Evolutionary conservation across 2,329 filamentous ascomycete genomes (phyloP).

Genomic region (Fusarium nygamai): DNA sequence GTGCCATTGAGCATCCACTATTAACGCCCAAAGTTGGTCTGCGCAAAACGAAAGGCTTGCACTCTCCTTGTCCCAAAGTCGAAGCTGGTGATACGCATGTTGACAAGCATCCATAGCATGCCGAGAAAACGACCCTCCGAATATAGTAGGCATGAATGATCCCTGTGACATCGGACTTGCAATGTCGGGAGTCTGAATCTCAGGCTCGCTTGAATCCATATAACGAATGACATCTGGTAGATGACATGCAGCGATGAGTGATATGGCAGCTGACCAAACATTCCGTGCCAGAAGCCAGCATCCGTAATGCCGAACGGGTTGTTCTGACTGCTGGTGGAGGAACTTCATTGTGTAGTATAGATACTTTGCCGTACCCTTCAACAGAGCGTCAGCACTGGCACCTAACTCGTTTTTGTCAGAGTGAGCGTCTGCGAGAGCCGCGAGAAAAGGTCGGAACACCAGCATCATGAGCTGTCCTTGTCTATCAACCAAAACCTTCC

Average conservation of each 20-base stretch:
- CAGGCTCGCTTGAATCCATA: background rate
- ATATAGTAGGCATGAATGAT: background rate
- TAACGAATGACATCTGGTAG: background rate
- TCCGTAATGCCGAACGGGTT: background rate
- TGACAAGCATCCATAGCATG: background rate
- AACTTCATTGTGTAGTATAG: background rate
- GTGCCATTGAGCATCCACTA: no score
- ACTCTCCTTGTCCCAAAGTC: no score
- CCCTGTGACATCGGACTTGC: background rate
- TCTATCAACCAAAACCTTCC: background rate
- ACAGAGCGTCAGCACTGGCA: background rate
- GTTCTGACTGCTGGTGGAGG: background rate
- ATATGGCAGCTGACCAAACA: background rate
- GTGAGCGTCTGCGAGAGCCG: background rate
- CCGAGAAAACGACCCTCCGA: no score
- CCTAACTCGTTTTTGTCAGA: background rate
- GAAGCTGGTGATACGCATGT: no score
- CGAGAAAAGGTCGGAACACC: background rate
- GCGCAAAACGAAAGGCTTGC: no score
- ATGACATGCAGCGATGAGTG: background rate
- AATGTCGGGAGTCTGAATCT: background rate
- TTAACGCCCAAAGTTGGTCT: no score
- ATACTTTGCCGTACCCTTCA: background rate
- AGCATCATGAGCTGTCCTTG: background rate
- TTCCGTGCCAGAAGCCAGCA: background rate